phyloP scores from a whole-genome alignment of 1,284 basidiomycete species.

The Cutaneotrichosporon sp. region DNA sequence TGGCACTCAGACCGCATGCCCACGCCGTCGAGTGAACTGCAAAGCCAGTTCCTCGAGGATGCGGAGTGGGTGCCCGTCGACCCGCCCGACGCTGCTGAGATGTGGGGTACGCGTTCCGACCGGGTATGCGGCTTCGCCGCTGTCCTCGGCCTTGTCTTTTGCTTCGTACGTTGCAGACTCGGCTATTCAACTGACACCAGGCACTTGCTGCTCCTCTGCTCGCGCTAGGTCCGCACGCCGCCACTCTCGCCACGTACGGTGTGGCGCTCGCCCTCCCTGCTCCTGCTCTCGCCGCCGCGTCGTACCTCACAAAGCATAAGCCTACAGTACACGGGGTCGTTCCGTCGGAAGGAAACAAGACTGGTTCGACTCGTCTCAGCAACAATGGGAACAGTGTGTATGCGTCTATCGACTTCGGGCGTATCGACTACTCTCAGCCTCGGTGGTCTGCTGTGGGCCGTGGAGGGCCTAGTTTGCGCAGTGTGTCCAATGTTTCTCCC shows the following conservation, averaged over 20 bases:
- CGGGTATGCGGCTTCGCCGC: conserved; percentile 26
- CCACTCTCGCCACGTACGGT: conserved; percentile 22
- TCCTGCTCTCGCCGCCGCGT: conserved; percentile 17
- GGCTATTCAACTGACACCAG: background rate
- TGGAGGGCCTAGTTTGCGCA: background rate
- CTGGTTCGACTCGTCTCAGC: conserved; percentile 16
- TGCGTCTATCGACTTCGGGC: background rate
- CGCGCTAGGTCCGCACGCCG: conserved; percentile 11
- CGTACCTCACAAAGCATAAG: background rate
- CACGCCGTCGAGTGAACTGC: background rate
- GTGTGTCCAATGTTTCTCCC: too few relatives aligned
- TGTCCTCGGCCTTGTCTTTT: conserved; percentile 8
- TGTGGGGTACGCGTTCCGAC: conserved; percentile 6
- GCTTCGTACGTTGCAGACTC: background rate
- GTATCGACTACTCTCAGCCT: background rate
- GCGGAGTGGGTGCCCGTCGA: conserved; percentile 3
- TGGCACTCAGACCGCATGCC: too few relatives aligned
- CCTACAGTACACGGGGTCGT: background rate
- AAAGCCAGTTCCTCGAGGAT: background rate
- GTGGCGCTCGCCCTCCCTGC: conserved; percentile 28
- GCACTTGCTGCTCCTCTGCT: conserved; percentile 24
- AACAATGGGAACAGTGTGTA: conserved; percentile 1
- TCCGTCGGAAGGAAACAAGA: too few relatives aligned
- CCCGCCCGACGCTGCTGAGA: background rate
- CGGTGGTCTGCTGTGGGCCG: background rate